Evolutionary conservation across 352 stramenopile species (phyloP), one percentile per base, ranked within the genome.

Genomic region (Pythium guiyangense): DNA sequence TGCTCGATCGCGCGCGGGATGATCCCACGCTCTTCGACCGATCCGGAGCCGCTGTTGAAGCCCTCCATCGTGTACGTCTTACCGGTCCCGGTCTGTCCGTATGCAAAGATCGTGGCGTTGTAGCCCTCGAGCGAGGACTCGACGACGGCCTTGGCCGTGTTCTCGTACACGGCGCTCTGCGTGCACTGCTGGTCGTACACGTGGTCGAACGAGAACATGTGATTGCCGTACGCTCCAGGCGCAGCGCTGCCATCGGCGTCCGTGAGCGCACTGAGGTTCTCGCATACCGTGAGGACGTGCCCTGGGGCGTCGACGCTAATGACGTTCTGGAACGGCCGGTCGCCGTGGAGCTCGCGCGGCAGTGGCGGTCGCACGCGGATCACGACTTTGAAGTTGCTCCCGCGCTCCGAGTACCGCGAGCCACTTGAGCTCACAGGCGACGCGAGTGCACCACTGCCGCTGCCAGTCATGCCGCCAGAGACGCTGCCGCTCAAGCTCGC

Each of bases 31-130:
- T 90, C 76, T 80, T 99, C 68, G 60, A 92, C 70, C 22, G 90
- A 74, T 61, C 87, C 70, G 61, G 96, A 82, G 67, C 96, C 67
- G 54, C 70, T 86, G 66, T 91, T 92, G 67, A 92, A 92, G 2
- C 97, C 97, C 64, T 98, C 95, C 97, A 99, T 99, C 1, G 97
- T 98, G 72, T 96, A 96, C 35, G 92, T 98, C 63, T 98, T 98
- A 45, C 92, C 92, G 2, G 79, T 96, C 49, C 92, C 92, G 0
- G 88, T 97, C 65, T 96, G 88, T 2, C 88, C 88, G 59, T 96
- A 97, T 12, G 85, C 86, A 47, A 97, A 96, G 49, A 97, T 94
- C 20, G 88, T 96, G 10, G 90, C 89, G 62, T 97, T 92, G 74
- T 96, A 97, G 8, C 89, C 89, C 74, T 97, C 88, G 3, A 98